phyloP scores from a whole-genome alignment of 306 rosid species.

The Cucumis hystrix region DNA sequence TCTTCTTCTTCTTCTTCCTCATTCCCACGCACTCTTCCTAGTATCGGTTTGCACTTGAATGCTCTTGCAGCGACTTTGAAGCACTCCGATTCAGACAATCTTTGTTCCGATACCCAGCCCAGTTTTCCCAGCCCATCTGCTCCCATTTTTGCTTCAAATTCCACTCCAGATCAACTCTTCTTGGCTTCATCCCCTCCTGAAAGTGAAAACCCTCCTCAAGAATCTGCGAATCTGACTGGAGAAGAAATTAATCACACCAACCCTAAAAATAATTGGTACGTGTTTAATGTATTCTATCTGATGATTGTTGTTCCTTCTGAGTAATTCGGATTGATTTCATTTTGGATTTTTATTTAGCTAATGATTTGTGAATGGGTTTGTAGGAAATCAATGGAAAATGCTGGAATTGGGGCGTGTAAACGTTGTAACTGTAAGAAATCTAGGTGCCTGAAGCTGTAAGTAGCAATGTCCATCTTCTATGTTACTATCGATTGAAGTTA shows the following conservation, averaged over 20 bases:
- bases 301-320: background rate
- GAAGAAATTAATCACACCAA: slow-evolving; percentile 55
- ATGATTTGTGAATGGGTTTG: slow-evolving; percentile 12
- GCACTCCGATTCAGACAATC: slow-evolving; percentile 20
- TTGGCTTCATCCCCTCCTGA: slow-evolving; percentile 28
- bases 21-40: slow-evolving; percentile 40
- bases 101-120: slow-evolving; percentile 28
- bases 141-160: slow-evolving; percentile 17
- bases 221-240: slow-evolving; percentile 17
- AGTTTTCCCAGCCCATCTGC: slow-evolving; percentile 27
- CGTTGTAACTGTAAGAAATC: slow-evolving; percentile 92
- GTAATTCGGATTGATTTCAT: background rate
- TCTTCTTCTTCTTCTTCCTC: slow-evolving; percentile 19
- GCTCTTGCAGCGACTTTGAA: slow-evolving; percentile 44
- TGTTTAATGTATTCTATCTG: background rate
- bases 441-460: slow-evolving; percentile 88
- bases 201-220: slow-evolving; percentile 39
- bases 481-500: no score
- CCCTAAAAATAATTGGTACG: slow-evolving; percentile 65
- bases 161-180: slow-evolving; percentile 27
- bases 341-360: slow-evolving; percentile 7
- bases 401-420: slow-evolving; percentile 50
- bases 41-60: slow-evolving; percentile 72
- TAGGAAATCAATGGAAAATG: slow-evolving; percentile 53
- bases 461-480: background rate